phyloP scores from a whole-genome alignment of 2,329 filamentous ascomycete species.

The Fusarium camptoceras region DNA sequence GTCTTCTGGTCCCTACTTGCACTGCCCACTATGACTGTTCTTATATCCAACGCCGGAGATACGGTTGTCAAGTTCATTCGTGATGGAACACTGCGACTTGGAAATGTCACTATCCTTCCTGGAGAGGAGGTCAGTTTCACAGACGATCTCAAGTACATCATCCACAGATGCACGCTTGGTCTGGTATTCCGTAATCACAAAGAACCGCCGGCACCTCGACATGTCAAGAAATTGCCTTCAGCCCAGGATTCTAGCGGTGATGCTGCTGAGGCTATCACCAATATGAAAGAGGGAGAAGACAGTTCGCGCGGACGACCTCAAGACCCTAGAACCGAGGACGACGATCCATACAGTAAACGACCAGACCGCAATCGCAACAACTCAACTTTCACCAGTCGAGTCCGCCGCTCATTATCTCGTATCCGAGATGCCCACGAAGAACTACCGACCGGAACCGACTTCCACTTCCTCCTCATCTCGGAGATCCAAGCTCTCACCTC shows the following conservation, averaged over 20 bases:
- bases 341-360: constrained; percentile 4
- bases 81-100: constrained; percentile 66
- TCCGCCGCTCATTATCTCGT: constrained; percentile 51
- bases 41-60: constrained; percentile 86
- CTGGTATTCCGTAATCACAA: constrained; percentile 50
- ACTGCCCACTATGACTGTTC: constrained; percentile 86
- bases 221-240: neutral
- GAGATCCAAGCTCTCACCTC: constrained; percentile 74
- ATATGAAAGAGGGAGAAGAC: constrained; percentile 24
- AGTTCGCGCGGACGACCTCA: constrained; percentile 17
- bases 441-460: constrained; percentile 60
- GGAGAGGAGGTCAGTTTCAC: constrained; percentile 66
- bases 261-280: constrained; percentile 5
- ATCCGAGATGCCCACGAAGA: constrained; percentile 52
- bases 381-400: constrained; percentile 50
- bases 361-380: constrained; percentile 37
- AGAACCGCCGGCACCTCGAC: constrained; percentile 6
- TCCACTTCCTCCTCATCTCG: constrained; percentile 74
- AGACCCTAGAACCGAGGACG: neutral
- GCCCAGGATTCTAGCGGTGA: neutral
- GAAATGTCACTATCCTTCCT: constrained; percentile 70
- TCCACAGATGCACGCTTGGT: constrained; percentile 58
- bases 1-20: constrained; percentile 93
- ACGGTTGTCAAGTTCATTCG: constrained; percentile 77
- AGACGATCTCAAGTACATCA: constrained; percentile 58